Base-by-base conservation (phyloP, 2,329 filamentous ascomycete genomes). In the Apiospora kogelbergensis region DNA sequence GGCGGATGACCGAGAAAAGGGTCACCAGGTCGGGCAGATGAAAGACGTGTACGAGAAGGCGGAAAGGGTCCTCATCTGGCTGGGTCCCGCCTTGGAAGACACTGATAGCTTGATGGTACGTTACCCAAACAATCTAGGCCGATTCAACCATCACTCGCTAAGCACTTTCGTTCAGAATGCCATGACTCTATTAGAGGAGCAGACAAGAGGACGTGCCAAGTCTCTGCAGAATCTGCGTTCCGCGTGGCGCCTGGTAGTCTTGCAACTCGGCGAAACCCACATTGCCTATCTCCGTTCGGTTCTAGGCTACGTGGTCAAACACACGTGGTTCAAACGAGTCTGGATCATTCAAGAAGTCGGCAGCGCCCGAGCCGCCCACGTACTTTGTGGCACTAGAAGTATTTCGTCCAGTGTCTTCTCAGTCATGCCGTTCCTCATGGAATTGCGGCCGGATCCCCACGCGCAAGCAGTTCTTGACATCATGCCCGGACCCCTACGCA, bases 21-120 rank as follows among this genome's bases (percentile, higher is more conserved):
- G 70, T 5, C 68, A 72, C 26, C 72, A 73, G 26, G 72, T 73
- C 20, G 45, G 67, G 10, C 68, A 68, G 15, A 73, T 73, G 72
- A 65, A 65, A 4, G 26, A 70, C 6, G 70, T 73, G 0, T 73
- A 72, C 64, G 33, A 63, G n/a, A 26, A 41, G 4, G 72, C 72
- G 2, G 68, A 68, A 15, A 41, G 67, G 13, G 72, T 73, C 33
- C 40, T 73, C 24, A 65, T 73, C 6, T 73, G 72, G 72, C 66
- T 73, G 6, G 72, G 72, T 3, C n/a, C n/a, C 3, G 11, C 26
- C 6, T 13, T 24, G 3, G 2, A 13, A 0, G 3, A 2, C 6
- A 40, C 13, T 2, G 15, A 30, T 20, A 4, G 26, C 0, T 15
- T 46, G 44, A 48, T 37, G 45, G 45, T 30, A n/a, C n/a, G n/a